Evolutionary conservation across 768 basidiomycete genomes (phyloP).

Genomic region (Kwoniella bestiolae): DNA sequence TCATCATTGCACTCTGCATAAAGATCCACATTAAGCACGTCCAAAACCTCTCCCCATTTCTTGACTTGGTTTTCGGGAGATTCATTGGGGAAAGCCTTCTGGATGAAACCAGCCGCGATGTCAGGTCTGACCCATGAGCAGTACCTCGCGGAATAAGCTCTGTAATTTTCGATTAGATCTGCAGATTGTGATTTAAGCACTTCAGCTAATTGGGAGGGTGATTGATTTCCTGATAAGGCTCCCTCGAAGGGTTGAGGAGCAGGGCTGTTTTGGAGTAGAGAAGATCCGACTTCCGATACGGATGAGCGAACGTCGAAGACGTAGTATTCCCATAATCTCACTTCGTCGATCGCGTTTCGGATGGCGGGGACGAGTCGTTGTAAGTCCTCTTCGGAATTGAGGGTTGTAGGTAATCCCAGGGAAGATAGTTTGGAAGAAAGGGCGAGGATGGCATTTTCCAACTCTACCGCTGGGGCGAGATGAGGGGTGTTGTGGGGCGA

Average conservation of each 20-base stretch:
- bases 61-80: constrained; percentile 67
- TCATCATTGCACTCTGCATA: constrained; percentile 89
- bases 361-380: constrained; percentile 70
- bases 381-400: constrained; percentile 73
- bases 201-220: constrained; percentile 69
- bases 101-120: constrained; percentile 74
- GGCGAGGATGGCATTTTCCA: constrained; percentile 82
- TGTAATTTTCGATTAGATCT: constrained; percentile 66
- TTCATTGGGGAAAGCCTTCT: constrained; percentile 64
- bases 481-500: constrained; percentile 91
- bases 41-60: constrained; percentile 76
- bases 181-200: constrained; percentile 62
- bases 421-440: constrained; percentile 71
- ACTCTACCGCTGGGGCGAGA: constrained; percentile 84
- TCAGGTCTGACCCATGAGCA: constrained; percentile 68
- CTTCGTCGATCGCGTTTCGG: constrained; percentile 64
- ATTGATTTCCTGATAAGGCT: constrained; percentile 64
- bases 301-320: constrained; percentile 70
- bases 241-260: constrained; percentile 66
- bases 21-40: constrained; percentile 83
- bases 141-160: constrained; percentile 66
- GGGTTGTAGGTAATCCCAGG: constrained; percentile 71
- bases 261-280: constrained; percentile 32
- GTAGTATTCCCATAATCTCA: constrained; percentile 92
- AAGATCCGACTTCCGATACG: constrained; percentile 67